These are phyloP conservation scores for Drosera spatulata DNA, from an alignment of 179 eudicot genomes.

Conservation along the genomic window DNA sequence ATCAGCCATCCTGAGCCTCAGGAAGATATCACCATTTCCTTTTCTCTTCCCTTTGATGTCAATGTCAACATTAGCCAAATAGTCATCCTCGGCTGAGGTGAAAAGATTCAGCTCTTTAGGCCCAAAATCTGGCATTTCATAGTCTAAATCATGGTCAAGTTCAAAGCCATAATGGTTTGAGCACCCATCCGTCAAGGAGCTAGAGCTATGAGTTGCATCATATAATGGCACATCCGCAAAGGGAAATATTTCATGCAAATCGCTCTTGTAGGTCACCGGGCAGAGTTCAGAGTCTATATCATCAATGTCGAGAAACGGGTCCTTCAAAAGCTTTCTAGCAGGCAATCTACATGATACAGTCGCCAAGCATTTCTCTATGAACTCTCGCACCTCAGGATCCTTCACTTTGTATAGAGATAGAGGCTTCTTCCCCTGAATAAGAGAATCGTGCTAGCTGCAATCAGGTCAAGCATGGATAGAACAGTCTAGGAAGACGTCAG, in stretches of 20 bases:
- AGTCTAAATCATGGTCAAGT: too few relatives aligned
- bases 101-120: too few relatives aligned
- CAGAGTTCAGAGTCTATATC: conserved; percentile 11
- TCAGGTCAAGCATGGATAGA: too few relatives aligned
- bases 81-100: conserved; percentile 13
- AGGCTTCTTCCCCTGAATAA: conserved; percentile 64
- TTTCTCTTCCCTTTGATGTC: conserved; percentile 43
- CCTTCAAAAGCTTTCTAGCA: conserved; percentile 58
- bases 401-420: conserved; percentile 65
- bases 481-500: conserved; percentile 1
- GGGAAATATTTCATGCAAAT: conserved; percentile 11
- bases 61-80: conserved; percentile 23
- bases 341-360: conserved; percentile 54
- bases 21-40: conserved; percentile 39
- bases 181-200: too few relatives aligned
- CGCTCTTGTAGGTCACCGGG: conserved; percentile 12
- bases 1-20: conserved; percentile 48
- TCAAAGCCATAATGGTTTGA: too few relatives aligned
- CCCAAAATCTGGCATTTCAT: too few relatives aligned
- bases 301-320: conserved; percentile 51
- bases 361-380: too few relatives aligned
- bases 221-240: too few relatives aligned
- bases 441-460: too few relatives aligned
- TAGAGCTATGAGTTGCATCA: too few relatives aligned
- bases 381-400: conserved; percentile 22